Conservation (phyloP, 1,284 basidiomycete genomes). For the Sporisorium iseilematis-ciliati region DNA sequence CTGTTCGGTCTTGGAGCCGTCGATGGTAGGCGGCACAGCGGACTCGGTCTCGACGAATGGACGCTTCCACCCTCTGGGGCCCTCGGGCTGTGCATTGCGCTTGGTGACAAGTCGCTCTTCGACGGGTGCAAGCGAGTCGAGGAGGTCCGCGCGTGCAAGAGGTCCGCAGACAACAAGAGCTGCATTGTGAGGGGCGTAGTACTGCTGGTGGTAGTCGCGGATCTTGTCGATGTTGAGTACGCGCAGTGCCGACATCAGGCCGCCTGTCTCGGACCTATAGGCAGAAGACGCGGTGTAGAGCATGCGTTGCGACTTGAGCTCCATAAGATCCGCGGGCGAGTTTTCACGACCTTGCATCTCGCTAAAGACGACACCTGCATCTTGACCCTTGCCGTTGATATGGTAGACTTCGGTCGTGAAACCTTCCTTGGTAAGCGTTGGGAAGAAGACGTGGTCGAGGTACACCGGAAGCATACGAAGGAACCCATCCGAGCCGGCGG, state of each 20-base stretch:
- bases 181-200: constrained; percentile 95
- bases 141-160: constrained; percentile 74
- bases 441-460: constrained; percentile 96
- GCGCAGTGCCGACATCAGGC: constrained; percentile 90
- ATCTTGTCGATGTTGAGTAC: constrained; percentile 89
- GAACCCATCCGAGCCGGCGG: constrained; percentile 95
- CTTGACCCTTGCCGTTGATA: constrained; percentile 87
- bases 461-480: constrained; percentile 93
- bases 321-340: constrained; percentile 89
- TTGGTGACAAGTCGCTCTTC: constrained; percentile 61
- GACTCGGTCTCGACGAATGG: constrained; percentile 92
- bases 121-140: constrained; percentile 75
- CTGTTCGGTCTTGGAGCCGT: constrained; percentile 49
- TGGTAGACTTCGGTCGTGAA: constrained; percentile 87
- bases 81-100: constrained; percentile 73
- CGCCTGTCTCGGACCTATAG: constrained; percentile 96
- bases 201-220: constrained; percentile 85
- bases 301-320: constrained; percentile 75
- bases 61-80: constrained; percentile 86
- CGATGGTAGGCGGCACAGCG: constrained; percentile 74
- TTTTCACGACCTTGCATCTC: constrained; percentile 97
- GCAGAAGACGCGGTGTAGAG: constrained; percentile 86
- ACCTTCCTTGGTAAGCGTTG: constrained; percentile 89
- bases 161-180: constrained; percentile 85
- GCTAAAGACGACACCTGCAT: constrained; percentile 89